Evolutionary conservation across 1,284 basidiomycete genomes (phyloP).

Genomic region (Sanghuangporus weigelae): DNA sequence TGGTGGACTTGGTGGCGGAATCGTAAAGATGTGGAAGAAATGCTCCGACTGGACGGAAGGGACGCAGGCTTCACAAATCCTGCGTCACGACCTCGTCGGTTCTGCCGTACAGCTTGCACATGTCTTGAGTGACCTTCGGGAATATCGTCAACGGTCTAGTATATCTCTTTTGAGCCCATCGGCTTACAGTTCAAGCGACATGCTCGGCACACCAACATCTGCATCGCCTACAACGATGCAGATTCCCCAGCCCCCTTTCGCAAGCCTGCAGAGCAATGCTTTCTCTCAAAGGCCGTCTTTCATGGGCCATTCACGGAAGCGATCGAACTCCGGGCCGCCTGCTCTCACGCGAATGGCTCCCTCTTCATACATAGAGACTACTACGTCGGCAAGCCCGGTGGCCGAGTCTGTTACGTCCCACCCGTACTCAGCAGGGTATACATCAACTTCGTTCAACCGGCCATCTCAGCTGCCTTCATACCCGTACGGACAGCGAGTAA

Average conservation of each 20-base stretch:
- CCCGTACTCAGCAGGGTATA: conserved; percentile 14
- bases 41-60: conserved; percentile 77
- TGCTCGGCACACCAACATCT: conserved; percentile 24
- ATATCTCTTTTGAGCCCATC: conserved; percentile 33
- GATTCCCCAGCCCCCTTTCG: conserved; percentile 36
- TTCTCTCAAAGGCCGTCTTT: conserved; percentile 18
- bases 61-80: conserved; percentile 58
- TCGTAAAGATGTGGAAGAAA: conserved; percentile 50
- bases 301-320: conserved; percentile 22
- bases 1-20: conserved; percentile 14
- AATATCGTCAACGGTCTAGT: conserved; percentile 32
- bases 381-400: background rate
- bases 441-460: conserved; percentile 12
- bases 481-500: conserved; percentile 5
- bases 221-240: conserved; percentile 31
- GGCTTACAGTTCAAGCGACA: conserved; percentile 8
- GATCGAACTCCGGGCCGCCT: conserved; percentile 26
- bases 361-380: conserved; percentile 7
- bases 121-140: conserved; percentile 46
- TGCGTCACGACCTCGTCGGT: conserved; percentile 64
- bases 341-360: conserved; percentile 14
- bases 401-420: background rate
- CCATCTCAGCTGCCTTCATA: conserved; percentile 10
- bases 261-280: conserved; percentile 21
- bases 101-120: conserved; percentile 57